phyloP scores from a whole-genome alignment of 441 rosid species.

The Erodium moschatum region DNA sequence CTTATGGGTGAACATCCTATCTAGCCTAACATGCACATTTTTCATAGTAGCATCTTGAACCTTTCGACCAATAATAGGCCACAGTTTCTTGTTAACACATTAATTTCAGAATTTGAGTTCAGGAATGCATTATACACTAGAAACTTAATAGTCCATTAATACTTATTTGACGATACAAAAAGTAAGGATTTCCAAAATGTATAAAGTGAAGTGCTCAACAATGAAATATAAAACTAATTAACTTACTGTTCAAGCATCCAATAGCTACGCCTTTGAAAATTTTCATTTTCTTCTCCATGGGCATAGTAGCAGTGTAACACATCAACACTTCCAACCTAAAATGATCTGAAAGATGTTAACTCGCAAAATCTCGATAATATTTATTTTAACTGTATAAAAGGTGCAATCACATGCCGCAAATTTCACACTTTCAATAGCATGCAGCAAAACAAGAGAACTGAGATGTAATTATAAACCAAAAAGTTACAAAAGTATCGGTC shows the following conservation, averaged over 20 bases:
- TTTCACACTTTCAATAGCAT: neutral
- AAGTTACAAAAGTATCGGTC: neutral
- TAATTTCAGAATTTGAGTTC: neutral
- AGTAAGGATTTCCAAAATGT: neutral
- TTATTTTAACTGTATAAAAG: conserved; percentile 8
- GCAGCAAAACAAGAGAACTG: neutral
- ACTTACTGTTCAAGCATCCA: conserved; percentile 99
- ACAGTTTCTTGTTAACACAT: neutral
- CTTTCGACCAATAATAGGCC: neutral
- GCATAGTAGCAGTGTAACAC: conserved; percentile 96
- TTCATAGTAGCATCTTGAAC: neutral
- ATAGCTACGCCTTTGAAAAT: conserved; percentile 86
- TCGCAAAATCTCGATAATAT: conserved; percentile 11
- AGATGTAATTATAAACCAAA: neutral
- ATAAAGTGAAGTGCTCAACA: neutral
- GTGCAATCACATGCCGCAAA: neutral
- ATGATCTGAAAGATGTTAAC: conserved; percentile 20
- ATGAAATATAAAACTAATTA: neutral
- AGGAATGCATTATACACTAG: neutral
- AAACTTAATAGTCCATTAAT: neutral
- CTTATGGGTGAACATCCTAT: neutral
- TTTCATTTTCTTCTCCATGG: conserved; percentile 82
- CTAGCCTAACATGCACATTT: neutral
- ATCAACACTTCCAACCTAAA: conserved; percentile 84
- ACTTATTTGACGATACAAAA: neutral